Evolutionary conservation across 1,284 basidiomycete genomes (phyloP), one percentile per base, ranked within the genome.

Genomic region (Papiliotrema laurentii): DNA sequence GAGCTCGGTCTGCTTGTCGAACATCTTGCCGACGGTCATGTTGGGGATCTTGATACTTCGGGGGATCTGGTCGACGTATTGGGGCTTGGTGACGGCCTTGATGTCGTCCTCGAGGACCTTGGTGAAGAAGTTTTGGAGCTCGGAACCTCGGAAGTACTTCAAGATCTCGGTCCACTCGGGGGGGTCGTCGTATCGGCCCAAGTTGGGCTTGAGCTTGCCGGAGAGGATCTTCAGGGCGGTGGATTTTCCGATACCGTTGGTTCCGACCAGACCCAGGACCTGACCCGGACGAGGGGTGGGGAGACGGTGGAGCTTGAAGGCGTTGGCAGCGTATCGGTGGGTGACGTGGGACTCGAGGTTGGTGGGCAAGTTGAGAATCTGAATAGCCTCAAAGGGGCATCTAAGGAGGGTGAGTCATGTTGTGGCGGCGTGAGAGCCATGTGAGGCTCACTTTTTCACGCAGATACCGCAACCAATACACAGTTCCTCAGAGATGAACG

Each of bases 381-480:
- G 81, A 69, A 97, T 97, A 53, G 92, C 92, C 77, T 97, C 92
- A 65, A 97, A 97, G 33, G 93, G 93, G 72, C 92, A 96, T 76
- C 91, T 96, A 60, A n/a, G n/a, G 10, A 45, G 5, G 9, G 27
- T 43, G 9, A 43, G 41, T 11, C 10, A 21, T 43, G 9, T 30
- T 16, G 9, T 31, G 3, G 28, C 7, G n/a, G n/a, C 43, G 13
- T 28, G 19, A 43, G 24, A 7, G 19, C 6, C 31, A n/a, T 6
- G 9, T n/a, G 34, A 14, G 22, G 74, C 86, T 71, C 64, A 94
- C 91, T 94, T 96, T 77, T 96, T 96, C 39, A 94, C 91, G 73
- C 93, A 97, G 68, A 96, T 96, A 87, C 92, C 92, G 75, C 92
- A 97, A 66, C 91, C 91, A 58, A 94, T 94, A 72, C 91, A 94